Evolutionary conservation across 2,329 filamentous ascomycete genomes (phyloP), one percentile per base, ranked within the genome.

Genomic region (Talaromyces sp.): DNA sequence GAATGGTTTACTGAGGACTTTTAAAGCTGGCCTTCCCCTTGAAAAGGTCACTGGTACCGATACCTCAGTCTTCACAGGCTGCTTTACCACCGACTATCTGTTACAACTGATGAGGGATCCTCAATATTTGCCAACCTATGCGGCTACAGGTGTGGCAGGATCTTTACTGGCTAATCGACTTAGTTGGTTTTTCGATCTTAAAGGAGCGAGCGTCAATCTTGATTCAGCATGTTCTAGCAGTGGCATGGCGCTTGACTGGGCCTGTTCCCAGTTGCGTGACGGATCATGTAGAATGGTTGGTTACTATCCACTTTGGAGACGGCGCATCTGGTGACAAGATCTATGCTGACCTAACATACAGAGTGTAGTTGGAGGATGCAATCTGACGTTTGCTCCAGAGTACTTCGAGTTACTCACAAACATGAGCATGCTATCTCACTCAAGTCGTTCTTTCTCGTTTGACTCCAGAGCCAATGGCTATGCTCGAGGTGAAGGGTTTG

Each of bases 401-500:
- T 33, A 42, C 31, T 69, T 75, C 0, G 69, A 36, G 33, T 23
- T 23, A 23, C 6, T 9, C 6, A 47, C 72, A 0, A 68, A 75
- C 40, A 67, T 82, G 40, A 69, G 78, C 60, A 80, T 82, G 72
- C 70, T 83, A 0, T 80, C 78, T 57, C 76, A 78, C 1, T 68
- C 76, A 65, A 78, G 79, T 2, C 73, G 74, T 56, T 81, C 75
- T 55, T 76, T 74, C 36, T 80, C 80, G 70, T 87, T 84, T 68
- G 86, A 87, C 66, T 69, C 77, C 30, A 78, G 80, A 6, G 87
- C 83, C 28, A 83, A 84, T 61, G 87, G 87, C 1, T 89, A 88
- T 67, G 85, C 83, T 0, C 78, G 86, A 40, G 87, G 86, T 1
- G 87, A 89, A 68, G 87, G 87, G 0, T 77, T 84, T 44, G 85